Evolutionary conservation across 768 basidiomycete genomes (phyloP).

Genomic region (Pleurotus ostreatus): DNA sequence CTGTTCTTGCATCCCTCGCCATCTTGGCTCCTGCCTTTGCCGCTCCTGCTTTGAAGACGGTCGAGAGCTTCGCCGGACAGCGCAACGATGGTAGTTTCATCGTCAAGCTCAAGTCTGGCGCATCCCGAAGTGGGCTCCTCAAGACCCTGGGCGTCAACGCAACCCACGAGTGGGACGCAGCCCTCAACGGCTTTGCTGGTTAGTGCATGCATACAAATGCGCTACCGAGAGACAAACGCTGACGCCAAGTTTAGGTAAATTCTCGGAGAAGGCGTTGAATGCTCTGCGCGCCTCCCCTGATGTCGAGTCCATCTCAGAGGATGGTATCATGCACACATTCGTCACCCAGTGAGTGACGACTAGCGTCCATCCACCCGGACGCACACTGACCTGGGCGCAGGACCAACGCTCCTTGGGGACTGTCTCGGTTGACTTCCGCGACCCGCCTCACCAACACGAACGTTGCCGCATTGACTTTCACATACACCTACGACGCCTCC

Average conservation of each 20-base stretch:
- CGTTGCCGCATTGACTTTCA: slow-evolving; percentile 15
- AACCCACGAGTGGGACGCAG: slow-evolving; percentile 13
- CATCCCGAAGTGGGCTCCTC: slow-evolving; percentile 6
- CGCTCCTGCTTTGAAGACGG: slow-evolving; percentile 4
- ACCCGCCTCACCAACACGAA: slow-evolving; percentile 13
- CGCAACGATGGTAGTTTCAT: slow-evolving; percentile 13
- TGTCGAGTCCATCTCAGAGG: slow-evolving; percentile 24
- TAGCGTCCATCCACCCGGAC: not conserved
- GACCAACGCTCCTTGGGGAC: slow-evolving; percentile 29
- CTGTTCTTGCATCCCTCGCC: slow-evolving; percentile 2
- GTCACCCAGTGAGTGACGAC: slow-evolving; percentile 2
- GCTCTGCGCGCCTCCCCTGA: slow-evolving; percentile 21
- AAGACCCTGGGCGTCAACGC: slow-evolving; percentile 5
- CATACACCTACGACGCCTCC: slow-evolving; percentile 25
- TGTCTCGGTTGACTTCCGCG: slow-evolving; percentile 22
- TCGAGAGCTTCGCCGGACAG: slow-evolving; percentile 10
- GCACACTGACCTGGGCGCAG: slow-evolving; percentile 11
- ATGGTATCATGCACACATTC: slow-evolving; percentile 23
- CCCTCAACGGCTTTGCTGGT: slow-evolving; percentile 23
- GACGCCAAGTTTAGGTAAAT: slow-evolving; percentile 12
- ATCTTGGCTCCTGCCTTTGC: slow-evolving; percentile 2
- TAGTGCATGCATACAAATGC: not conserved
- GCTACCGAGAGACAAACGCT: not conserved
- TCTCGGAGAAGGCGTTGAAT: slow-evolving; percentile 20
- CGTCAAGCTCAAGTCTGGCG: slow-evolving; percentile 19